Conservation (phyloP, 1,284 basidiomycete species). For the Schizopora paradoxa region DNA sequence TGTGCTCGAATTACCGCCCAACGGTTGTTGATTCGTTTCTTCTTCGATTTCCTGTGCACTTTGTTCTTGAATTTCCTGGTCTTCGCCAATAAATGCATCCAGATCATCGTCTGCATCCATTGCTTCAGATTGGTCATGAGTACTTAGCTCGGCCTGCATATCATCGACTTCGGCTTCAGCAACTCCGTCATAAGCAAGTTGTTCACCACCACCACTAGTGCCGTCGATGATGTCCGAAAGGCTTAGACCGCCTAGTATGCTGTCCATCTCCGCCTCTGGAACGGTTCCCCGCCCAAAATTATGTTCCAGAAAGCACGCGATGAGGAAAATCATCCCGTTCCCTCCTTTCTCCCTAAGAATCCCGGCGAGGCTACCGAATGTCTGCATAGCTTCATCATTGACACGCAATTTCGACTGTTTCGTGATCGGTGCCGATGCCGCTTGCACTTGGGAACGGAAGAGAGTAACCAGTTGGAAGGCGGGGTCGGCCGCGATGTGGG, state of each 20-base stretch:
- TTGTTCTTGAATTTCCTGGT: constrained; percentile 22
- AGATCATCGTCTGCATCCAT: constrained; percentile 16
- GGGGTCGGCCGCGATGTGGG: constrained; percentile 63
- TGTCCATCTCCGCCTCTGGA: constrained; percentile 73
- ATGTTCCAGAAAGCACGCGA: constrained; percentile 69
- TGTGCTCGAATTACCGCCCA: constrained; percentile 18
- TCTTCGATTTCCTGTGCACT: constrained; percentile 19
- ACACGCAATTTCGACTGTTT: constrained; percentile 58
- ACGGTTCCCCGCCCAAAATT: constrained; percentile 69
- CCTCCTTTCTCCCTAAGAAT: constrained; percentile 54
- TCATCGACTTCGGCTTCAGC: neutral
- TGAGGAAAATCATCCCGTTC: constrained; percentile 66
- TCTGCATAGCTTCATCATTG: constrained; percentile 59
- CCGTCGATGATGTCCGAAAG: constrained; percentile 81
- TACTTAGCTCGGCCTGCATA: neutral
- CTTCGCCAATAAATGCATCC: constrained; percentile 19
- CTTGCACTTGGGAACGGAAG: constrained; percentile 78
- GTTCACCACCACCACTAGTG: constrained; percentile 29
- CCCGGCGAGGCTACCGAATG: constrained; percentile 53
- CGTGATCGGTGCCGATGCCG: constrained; percentile 71
- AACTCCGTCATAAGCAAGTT: neutral
- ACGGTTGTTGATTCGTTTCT: constrained; percentile 25
- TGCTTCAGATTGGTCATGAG: constrained; percentile 1
- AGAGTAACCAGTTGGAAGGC: constrained; percentile 78
- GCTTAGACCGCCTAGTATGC: constrained; percentile 55